Base-by-base conservation (phyloP, 768 basidiomycete genomes). In the Trametes maxima region DNA sequence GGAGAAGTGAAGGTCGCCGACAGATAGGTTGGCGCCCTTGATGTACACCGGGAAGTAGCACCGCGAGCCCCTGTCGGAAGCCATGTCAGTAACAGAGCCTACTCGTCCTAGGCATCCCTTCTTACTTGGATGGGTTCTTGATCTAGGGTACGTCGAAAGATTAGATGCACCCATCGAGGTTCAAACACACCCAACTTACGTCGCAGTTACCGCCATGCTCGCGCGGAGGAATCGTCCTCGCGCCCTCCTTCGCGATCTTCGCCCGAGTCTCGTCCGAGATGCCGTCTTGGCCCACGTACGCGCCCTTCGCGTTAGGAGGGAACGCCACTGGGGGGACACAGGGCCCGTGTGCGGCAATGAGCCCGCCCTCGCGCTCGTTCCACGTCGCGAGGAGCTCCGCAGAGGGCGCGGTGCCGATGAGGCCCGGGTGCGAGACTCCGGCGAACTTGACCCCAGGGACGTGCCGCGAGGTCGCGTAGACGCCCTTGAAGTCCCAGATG, bases 201-300 rank as follows among this genome's bases (percentile, higher is more conserved):
- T 89, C 87, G 67, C 87, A 89, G 60, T 89, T 89, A 28, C 90
- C 90, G 17, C 90, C 89, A 70, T 91, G 88, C 69, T 92, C 89
- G n/a, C 90, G 72, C 14, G 86, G 88, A 7, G 90, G 90, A 44
- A 89, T 77, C 0, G 90, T 91, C 62, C 90, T 78, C 40, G 89
- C 89, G 21, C 90, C 90, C 64, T 92, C 88, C 33, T 66, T 69
- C 12, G 77, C 76, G 57, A 92, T 83, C 77, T 82, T 86, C 62
- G 78, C 76, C 50, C 70, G 68, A 2, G 87, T 69, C 3, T 80
- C 76, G 0, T 73, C 67, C 12, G 74, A 65, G 3, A 90, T 63
- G 28, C 28, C 28, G 42, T 87, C 85, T 69, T 90, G 87, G 3
- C 90, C 90, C 13, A 92, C 82, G 66, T 91, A 86, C 6, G 85